phyloP scores from a whole-genome alignment of 768 basidiomycete genomes.

The Gautieria morchelliformis region DNA sequence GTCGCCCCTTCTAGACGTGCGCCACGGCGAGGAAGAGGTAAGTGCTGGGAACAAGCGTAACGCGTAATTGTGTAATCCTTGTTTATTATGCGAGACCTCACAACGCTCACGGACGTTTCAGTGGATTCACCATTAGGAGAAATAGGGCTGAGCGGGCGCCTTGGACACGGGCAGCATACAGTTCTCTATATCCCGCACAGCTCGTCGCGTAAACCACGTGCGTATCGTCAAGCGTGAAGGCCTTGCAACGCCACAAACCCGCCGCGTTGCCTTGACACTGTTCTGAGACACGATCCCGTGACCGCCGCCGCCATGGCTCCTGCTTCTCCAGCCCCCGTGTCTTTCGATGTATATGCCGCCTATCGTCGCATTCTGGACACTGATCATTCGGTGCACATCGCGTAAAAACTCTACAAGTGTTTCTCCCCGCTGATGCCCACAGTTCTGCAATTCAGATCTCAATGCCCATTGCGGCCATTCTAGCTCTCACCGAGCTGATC shows the following conservation, averaged over 20 bases:
- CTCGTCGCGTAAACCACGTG: too few relatives aligned
- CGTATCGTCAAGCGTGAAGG: too few relatives aligned
- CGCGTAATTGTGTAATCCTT: too few relatives aligned
- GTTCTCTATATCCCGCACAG: too few relatives aligned
- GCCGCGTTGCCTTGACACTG: neutral
- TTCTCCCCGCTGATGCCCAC: slow-evolving; percentile 3
- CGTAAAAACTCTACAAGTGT: neutral
- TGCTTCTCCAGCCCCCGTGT: slow-evolving; percentile 12
- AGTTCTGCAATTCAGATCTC: slow-evolving; percentile 43
- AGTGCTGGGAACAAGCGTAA: too few relatives aligned
- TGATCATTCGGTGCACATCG: slow-evolving; percentile 42
- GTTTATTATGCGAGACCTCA: too few relatives aligned
- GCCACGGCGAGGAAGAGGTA: too few relatives aligned
- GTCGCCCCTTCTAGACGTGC: too few relatives aligned
- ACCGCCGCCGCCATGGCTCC: slow-evolving; percentile 10
- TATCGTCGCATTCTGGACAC: slow-evolving; percentile 49
- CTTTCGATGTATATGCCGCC: slow-evolving; percentile 39
- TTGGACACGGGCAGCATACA: too few relatives aligned
- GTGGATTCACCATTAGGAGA: too few relatives aligned
- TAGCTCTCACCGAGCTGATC: slow-evolving; percentile 74
- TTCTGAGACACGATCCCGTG: neutral
- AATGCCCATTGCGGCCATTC: slow-evolving; percentile 80
- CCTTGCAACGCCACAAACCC: neutral
- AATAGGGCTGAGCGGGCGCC: too few relatives aligned
- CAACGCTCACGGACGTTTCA: too few relatives aligned